phyloP scores from a whole-genome alignment of 2,329 filamentous ascomycete genomes.

The Nemania sp. region DNA sequence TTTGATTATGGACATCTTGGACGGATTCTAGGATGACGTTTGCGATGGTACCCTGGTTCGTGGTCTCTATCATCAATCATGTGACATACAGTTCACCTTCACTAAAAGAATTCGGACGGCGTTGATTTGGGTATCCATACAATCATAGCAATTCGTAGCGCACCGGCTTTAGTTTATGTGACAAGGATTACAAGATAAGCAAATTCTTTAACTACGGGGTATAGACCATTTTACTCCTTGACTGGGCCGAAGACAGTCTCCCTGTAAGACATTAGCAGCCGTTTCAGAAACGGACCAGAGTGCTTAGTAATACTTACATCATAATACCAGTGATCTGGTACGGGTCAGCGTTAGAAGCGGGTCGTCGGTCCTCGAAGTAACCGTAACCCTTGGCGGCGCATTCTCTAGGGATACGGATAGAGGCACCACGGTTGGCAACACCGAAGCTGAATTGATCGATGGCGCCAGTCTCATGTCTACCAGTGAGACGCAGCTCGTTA shows the following conservation, averaged over 20 bases:
- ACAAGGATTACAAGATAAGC: slow-evolving; percentile 33
- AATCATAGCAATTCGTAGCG: slow-evolving; percentile 38
- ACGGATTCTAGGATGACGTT: background rate
- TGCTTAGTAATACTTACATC: slow-evolving; percentile 58
- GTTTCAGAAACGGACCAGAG: background rate
- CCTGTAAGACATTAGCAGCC: slow-evolving; percentile 33
- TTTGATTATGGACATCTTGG: slow-evolving; percentile 3
- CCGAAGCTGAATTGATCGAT: slow-evolving; percentile 96
- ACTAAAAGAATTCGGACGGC: slow-evolving; percentile 11
- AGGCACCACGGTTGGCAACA: slow-evolving; percentile 94
- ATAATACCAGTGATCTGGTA: slow-evolving; percentile 85
- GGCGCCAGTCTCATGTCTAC: slow-evolving; percentile 90
- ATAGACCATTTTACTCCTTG: slow-evolving; percentile 45
- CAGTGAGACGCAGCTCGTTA: slow-evolving; percentile 94
- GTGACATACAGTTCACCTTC: slow-evolving; percentile 21
- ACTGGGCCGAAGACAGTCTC: slow-evolving; percentile 66
- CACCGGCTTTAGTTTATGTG: slow-evolving; percentile 34
- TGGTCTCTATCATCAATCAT: background rate
- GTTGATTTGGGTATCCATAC: slow-evolving; percentile 38
- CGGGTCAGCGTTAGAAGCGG: slow-evolving; percentile 84
- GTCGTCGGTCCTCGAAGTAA: slow-evolving; percentile 90
- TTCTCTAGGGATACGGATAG: slow-evolving; percentile 90
- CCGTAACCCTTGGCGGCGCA: slow-evolving; percentile 89
- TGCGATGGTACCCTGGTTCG: background rate
- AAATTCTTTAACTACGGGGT: slow-evolving; percentile 34